Conservation (phyloP, 371 early-diverging fungal genomes). For the Apophysomyces trapeziformis region DNA sequence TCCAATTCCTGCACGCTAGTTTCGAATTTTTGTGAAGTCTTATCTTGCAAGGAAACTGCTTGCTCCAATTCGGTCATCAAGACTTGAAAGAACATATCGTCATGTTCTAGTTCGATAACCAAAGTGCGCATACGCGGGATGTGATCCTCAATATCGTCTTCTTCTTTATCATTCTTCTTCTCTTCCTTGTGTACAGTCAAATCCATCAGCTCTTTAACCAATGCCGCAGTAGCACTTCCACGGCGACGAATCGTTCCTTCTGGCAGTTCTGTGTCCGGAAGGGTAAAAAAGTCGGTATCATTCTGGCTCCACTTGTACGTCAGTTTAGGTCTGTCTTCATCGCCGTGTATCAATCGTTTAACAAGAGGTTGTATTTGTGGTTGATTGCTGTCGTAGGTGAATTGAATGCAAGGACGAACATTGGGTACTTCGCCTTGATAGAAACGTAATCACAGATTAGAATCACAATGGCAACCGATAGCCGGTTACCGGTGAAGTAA, state of each 20-base stretch:
- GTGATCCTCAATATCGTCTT: background rate
- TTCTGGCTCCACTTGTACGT: conserved; percentile 37
- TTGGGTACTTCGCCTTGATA: conserved; percentile 43
- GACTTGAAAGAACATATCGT: conserved; percentile 65
- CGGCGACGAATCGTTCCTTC: conserved; percentile 3
- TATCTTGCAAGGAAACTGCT: conserved; percentile 44
- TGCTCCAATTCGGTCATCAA: conserved; percentile 54
- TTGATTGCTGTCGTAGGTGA: conserved; percentile 38
- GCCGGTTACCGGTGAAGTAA: conserved; percentile 53
- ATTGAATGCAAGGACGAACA: conserved; percentile 48
- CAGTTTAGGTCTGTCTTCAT: conserved; percentile 25
- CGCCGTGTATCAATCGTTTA: background rate
- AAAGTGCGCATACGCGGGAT: conserved; percentile 35
- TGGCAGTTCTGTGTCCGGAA: conserved; percentile 11
- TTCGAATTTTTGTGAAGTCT: conserved; percentile 45
- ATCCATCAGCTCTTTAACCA: conserved; percentile 16
- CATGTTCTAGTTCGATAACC: conserved; percentile 60
- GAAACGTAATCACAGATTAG: too few species aligned
- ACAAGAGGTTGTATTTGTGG: conserved; percentile 28
- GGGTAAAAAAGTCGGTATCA: conserved; percentile 45
- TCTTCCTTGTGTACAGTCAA: conserved; percentile 9
- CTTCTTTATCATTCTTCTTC: conserved; percentile 9
- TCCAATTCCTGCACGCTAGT: conserved; percentile 52
- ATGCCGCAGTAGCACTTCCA: conserved; percentile 12
- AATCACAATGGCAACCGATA: too few species aligned